phyloP scores from a whole-genome alignment of 768 basidiomycete genomes.

The Tephrocybe sp. region DNA sequence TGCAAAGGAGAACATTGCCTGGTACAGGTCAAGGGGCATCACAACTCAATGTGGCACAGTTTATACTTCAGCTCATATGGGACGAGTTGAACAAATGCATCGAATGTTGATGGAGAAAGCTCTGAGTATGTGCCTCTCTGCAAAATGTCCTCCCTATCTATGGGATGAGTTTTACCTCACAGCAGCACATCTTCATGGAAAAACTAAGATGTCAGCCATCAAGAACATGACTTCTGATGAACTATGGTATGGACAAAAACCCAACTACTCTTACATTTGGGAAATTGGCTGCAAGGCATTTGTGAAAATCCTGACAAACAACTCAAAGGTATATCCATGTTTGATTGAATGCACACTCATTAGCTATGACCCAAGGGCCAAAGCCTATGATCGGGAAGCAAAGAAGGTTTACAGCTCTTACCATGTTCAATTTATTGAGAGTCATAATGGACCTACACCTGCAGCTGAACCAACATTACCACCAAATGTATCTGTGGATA shows the following conservation, averaged over 20 bases:
- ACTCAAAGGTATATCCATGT: slow-evolving; percentile 23
- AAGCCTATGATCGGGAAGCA: slow-evolving; percentile 27
- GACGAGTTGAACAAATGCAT: slow-evolving; percentile 33
- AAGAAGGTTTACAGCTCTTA: no score
- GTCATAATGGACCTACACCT: slow-evolving; percentile 16
- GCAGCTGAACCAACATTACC: neutral
- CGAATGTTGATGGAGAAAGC: slow-evolving; percentile 26
- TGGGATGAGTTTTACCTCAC: slow-evolving; percentile 32
- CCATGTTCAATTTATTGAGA: slow-evolving; percentile 26
- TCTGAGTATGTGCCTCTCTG: slow-evolving; percentile 24
- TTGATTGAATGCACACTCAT: slow-evolving; percentile 36
- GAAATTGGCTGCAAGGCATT: slow-evolving; percentile 36
- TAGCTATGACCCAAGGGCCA: slow-evolving; percentile 33
- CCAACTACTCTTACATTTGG: slow-evolving; percentile 28
- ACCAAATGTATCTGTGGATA: neutral
- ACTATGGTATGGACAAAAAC: slow-evolving; percentile 21
- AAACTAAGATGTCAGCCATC: slow-evolving; percentile 5
- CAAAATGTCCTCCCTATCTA: slow-evolving; percentile 20
- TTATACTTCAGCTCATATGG: slow-evolving; percentile 33
- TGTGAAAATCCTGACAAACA: slow-evolving; percentile 31
- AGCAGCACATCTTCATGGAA: slow-evolving; percentile 16
- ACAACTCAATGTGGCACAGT: slow-evolving; percentile 20
- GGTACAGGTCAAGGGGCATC: slow-evolving; percentile 14
- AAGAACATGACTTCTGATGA: slow-evolving; percentile 21
- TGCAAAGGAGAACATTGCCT: slow-evolving; percentile 8